phyloP scores from a whole-genome alignment of 345 rosid genomes.

The Arabidopsis suecica region DNA sequence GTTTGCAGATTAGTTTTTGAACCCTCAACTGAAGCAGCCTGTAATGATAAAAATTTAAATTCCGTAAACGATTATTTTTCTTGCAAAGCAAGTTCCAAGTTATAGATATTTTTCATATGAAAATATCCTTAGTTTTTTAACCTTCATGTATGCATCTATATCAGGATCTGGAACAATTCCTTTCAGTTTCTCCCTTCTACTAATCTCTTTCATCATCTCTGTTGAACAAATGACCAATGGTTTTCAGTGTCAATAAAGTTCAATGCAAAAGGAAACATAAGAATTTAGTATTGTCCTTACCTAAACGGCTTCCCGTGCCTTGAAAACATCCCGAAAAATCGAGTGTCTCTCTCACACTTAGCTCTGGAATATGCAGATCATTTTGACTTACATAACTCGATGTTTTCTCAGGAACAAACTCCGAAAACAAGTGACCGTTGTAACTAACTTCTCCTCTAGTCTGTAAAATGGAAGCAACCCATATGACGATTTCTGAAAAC shows the following conservation, averaged over 20 bases:
- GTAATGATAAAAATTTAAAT: conserved; percentile 12
- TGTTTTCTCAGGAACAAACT: conserved; percentile 50
- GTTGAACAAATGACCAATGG: background rate
- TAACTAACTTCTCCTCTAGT: conserved; percentile 51
- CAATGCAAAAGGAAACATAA: background rate
- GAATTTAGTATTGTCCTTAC: background rate
- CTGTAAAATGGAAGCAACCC: conserved; percentile 20
- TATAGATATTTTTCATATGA: background rate
- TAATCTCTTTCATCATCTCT: conserved; percentile 37
- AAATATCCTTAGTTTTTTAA: background rate
- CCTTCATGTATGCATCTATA: conserved; percentile 48
- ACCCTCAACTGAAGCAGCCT: conserved; percentile 49
- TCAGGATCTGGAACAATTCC: conserved; percentile 41
- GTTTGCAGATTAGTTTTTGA: conserved; percentile 50
- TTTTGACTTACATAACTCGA: conserved; percentile 63
- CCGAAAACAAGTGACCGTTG: conserved; percentile 59
- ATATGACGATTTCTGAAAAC: background rate
- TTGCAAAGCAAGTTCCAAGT: background rate
- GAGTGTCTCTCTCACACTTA: conserved; percentile 83
- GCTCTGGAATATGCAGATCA: conserved; percentile 74
- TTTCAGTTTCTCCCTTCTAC: conserved; percentile 39
- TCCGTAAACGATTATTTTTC: background rate
- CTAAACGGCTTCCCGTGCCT: conserved; percentile 53
- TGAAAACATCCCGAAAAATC: conserved; percentile 85
- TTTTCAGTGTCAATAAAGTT: background rate